Evolutionary conservation across 2,329 filamentous ascomycete species (phyloP), one percentile per base, ranked within the genome.

Genomic region (Kalaharituber pfeilii): DNA sequence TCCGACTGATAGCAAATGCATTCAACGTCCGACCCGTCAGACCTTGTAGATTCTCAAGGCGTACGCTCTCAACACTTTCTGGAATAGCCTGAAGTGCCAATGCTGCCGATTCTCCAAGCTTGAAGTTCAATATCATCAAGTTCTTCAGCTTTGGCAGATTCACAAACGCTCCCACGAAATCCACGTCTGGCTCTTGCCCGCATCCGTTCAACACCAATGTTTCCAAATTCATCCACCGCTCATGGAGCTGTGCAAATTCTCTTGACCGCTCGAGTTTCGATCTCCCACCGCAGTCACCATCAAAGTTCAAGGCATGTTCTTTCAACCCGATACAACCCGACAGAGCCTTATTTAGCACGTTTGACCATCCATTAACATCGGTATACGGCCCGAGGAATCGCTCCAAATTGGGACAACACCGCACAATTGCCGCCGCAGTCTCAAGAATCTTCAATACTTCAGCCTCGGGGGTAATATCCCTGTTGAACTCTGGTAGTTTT

Each of bases 381-480:
- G 73, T 71, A 53, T 75, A 71, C 36, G 75, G 74, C 0, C 78
- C 78, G 9, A 72, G 67, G 5, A 82, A 67, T 50, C 72, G 70
- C 66, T 82, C 78, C 9, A 82, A 68, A 59, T 81, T 81, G 2
- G 79, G 79, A 54, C 78, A 82, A 0, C 76, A 74, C 77, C 80
- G 79, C 55, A 82, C 70, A 24, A 82, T 66, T 4, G 78, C 74
- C 0, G 78, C 77, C 4, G 42, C 42, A 18, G 5, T 47, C 13
- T 47, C 42, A 1, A 80, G 70, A 2, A 77, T 65, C 59, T 79
- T 72, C 56, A 78, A 71, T 62, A 81, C 81, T 47, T 73, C 69
- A 50, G 62, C 60, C 13, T 52, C 60, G 27, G 53, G 25, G 8
- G 44, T 52, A 49, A 60, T 65, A n/a, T 69, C 64, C 11, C 67